Base-by-base conservation (phyloP, 169 alveolate genomes). In the Cyclospora cayetanensis region DNA sequence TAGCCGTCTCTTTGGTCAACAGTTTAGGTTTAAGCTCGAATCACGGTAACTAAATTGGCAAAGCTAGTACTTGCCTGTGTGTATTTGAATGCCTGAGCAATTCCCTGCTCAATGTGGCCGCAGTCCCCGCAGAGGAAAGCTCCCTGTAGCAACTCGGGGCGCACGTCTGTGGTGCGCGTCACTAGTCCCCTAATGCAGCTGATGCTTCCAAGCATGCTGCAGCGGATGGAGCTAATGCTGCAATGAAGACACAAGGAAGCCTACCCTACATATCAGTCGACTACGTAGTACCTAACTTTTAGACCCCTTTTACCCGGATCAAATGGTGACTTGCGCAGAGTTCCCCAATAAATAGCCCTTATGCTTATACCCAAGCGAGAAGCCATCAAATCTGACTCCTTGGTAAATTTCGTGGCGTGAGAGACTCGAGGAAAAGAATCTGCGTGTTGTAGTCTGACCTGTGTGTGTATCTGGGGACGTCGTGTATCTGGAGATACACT, bases 151-250 rank as follows among this genome's bases (percentile, higher is more conserved):
- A 99, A 93, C 94, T 98, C 99, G 1, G 99, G 99, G 41, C 99
- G 95, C 1, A 98, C 99, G 82, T 99, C 99, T 3, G 99, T 97
- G 3, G 98, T 97, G 82, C 99, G 96, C 37, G 99, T 99, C 20
- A 98, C 99, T 60, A 98, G 98, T 20, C 99, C 99, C 27, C 98
- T 74, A 37, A 99, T 95, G 63, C 98, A 92, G 22, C 95, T 94
- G 90, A 99, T 95, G 93, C 98, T 97, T 7, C 99, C 99, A 20
- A 99, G 94, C 96, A 96, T 96, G 89, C 95, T 94, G 92, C 98
- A 96, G 79, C 98, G 93, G 39, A 97, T 55, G 20, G 91, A 93
- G 79, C 95, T 91, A 37, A 96, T 91, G 53, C 96, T 95, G 89
- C 41, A 43, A n/a, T 4, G 11, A 90, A 31, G 7, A 43, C 1